Evolutionary conservation across 495 filamentous ascomycete genomes (phyloP), one percentile per base, ranked within the genome.

Genomic region (Aeminium ludgeri): DNA sequence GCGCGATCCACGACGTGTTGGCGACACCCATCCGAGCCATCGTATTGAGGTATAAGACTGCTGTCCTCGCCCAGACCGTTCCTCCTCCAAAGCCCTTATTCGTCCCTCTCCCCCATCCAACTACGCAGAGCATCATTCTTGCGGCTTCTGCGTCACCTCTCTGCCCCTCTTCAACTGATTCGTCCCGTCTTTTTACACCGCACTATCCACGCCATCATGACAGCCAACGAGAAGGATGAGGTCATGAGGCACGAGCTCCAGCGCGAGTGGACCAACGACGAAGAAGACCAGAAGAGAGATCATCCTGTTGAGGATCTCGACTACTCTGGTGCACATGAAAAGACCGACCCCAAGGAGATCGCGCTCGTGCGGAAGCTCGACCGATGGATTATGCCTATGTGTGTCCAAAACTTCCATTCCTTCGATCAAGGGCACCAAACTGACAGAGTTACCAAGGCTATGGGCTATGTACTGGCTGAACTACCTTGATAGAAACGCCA

Each of bases 391-490:
- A 58, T 72, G 59, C 60, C 62, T 6, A 41, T 40, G 35, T 35
- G 48, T 1, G 52, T 44, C 7, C n/a, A 11, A 34, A 30, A n/a
- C n/a, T n/a, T n/a, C n/a, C n/a, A n/a, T 34, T 44, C 19, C 10
- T 16, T 12, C 23, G 19, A 32, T 7, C 15, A 40, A 23, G 36
- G 27, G 43, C 6, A 32, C 25, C 20, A 43, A n/a, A 12, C 23
- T 15, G 59, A 58, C 64, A 3, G 10, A 30, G 7, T 31, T 30
- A 18, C 10, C 64, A 28, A 59, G 56, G 5, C 54, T 69, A 20
- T 69, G 64, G 55, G 31, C 60, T 29, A 67, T 69, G 64, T 69
- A 70, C 37, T 61, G 67, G 40, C 50, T 72, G 8, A 65, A 65
- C 38, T 65, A 62, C 30, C 49, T 67, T 38, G 69, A 71, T 41